phyloP scores from a whole-genome alignment of 371 early-diverging fungal genomes.

The Cokeromyces recurvatus region DNA sequence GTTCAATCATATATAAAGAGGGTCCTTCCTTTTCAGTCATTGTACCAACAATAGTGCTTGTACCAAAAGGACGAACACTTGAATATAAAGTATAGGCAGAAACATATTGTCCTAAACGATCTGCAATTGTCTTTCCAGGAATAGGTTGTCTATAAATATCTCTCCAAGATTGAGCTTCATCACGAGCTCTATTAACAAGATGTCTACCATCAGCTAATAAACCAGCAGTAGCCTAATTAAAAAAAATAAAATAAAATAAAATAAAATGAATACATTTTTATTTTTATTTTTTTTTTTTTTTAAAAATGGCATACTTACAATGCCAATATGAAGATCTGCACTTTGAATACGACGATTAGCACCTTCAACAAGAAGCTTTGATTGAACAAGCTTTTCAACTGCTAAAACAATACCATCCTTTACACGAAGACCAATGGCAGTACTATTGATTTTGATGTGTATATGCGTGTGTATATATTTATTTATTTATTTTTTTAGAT shows the following conservation, averaged over 20 bases:
- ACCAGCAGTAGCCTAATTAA: slow-evolving; percentile 83
- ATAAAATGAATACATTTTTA: too few relatives aligned
- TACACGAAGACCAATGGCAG: slow-evolving; percentile 89
- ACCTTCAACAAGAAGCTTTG: slow-evolving; percentile 89
- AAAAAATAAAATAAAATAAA: neutral
- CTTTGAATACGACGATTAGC: slow-evolving; percentile 91
- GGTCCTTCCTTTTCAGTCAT: slow-evolving; percentile 68
- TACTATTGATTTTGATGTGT: slow-evolving; percentile 64
- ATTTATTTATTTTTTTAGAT: too few relatives aligned
- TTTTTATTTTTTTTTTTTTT: neutral
- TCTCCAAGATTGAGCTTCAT: slow-evolving; percentile 89
- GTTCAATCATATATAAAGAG: slow-evolving; percentile 92
- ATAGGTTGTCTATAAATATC: slow-evolving; percentile 81
- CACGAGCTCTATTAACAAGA: slow-evolving; percentile 84
- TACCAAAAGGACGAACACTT: slow-evolving; percentile 96
- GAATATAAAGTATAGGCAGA: slow-evolving; percentile 96
- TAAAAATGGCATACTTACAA: too few relatives aligned
- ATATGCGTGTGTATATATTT: neutral
- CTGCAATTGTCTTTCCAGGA: slow-evolving; percentile 89
- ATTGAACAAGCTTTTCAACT: slow-evolving; percentile 92
- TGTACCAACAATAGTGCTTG: slow-evolving; percentile 77
- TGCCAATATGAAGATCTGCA: slow-evolving; percentile 90
- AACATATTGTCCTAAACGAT: slow-evolving; percentile 89
- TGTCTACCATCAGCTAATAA: slow-evolving; percentile 94
- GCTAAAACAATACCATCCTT: slow-evolving; percentile 96